Evolutionary conservation across 768 basidiomycete species (phyloP).

Genomic region (Mrakia gelida): DNA sequence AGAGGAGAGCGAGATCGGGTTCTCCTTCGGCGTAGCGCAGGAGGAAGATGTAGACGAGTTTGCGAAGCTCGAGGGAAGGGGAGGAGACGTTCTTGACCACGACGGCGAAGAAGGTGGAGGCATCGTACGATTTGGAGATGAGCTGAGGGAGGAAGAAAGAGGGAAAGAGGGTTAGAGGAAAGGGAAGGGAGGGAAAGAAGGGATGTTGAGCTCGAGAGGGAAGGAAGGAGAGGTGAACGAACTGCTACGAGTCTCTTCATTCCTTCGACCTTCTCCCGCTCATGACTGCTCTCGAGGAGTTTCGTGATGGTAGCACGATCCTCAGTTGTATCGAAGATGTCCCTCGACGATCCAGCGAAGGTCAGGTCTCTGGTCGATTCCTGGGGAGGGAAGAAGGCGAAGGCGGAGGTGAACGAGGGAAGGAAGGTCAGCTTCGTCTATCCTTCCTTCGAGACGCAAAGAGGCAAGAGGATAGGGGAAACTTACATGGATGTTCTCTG

Average conservation of each 20-base stretch:
- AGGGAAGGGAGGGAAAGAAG: constrained; percentile 15
- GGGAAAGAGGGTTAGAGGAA: constrained; percentile 17
- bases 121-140: constrained; percentile 86
- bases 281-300: constrained; percentile 81
- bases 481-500: constrained; percentile 29
- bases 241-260: constrained; percentile 94
- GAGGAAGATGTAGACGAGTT: constrained; percentile 96
- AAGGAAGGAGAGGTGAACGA: constrained; percentile 45
- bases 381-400: constrained; percentile 19
- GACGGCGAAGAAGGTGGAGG: constrained; percentile 89
- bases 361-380: constrained; percentile 33
- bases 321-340: constrained; percentile 49
- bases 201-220: constrained; percentile 7
- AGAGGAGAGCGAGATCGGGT: constrained; percentile 88
- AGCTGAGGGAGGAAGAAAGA: constrained; percentile 52
- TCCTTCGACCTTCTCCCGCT: constrained; percentile 86
- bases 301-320: constrained; percentile 76
- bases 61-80: constrained; percentile 85
- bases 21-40: constrained; percentile 87
- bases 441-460: neutral
- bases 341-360: constrained; percentile 39
- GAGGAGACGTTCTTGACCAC: constrained; percentile 97
- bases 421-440: neutral
- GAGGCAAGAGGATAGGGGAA: neutral
- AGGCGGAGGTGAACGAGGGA: neutral